A percentile compares a stretch with the other conserved stretches of the same genome.
Conservation (phyloP, 352 stramenopile genomes). For the Achlya hypogyna region DNA sequence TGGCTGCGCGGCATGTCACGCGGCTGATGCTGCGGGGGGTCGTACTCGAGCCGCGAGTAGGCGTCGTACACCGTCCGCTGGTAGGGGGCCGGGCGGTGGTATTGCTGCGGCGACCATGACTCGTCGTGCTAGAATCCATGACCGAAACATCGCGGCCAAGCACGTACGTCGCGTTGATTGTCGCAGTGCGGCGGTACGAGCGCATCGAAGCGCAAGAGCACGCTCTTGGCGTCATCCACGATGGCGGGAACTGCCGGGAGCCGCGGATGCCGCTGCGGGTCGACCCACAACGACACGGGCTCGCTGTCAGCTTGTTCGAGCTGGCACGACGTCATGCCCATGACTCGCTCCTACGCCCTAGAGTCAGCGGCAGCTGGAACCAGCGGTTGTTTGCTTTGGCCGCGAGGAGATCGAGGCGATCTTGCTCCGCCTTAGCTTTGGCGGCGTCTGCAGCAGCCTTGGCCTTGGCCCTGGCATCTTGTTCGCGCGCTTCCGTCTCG, state of each 20-base stretch:
- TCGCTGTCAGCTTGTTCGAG: not conserved
- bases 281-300: too few species aligned
- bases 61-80: too few species aligned
- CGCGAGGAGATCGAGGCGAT: not conserved
- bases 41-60: not conserved
- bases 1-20: not conserved
- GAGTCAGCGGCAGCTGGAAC: not conserved
- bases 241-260: too few species aligned
- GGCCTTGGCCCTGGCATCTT: slow-evolving; percentile 2
- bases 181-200: not conserved
- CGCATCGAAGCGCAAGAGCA: slow-evolving; percentile 8
- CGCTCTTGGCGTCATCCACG: too few species aligned
- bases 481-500: not conserved
- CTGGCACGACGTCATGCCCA: slow-evolving; percentile 8
- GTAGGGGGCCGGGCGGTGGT: too few species aligned
- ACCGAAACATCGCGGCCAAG: too few species aligned
- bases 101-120: too few species aligned
- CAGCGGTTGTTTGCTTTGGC: not conserved
- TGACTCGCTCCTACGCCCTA: not conserved
- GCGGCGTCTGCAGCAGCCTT: not conserved
- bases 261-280: too few species aligned
- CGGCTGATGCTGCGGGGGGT: not conserved
- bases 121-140: too few species aligned
- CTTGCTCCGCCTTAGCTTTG: not conserved
- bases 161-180: not conserved